Base-by-base conservation (phyloP, 164 flowering plant species). In the Vitis labrusca region DNA sequence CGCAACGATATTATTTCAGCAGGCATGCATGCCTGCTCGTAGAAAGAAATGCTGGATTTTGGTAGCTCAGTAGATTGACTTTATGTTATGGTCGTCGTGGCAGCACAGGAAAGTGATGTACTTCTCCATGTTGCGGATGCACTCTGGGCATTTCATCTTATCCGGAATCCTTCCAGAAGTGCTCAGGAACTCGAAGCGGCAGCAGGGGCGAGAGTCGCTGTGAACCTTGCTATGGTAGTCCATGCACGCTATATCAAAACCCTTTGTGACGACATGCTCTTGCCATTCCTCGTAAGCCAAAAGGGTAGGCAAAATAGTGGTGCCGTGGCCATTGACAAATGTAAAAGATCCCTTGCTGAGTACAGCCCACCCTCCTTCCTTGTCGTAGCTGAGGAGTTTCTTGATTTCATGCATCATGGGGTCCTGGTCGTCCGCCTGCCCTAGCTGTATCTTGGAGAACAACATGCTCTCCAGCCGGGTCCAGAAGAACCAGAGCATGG, bases 401-500 rank as follows among this genome's bases (percentile, higher is more conserved):
- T 74, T 74, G 74, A 83, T 69, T 30, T 73, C 77, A 13, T 68
- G 72, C 62, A 74, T 69, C 69, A 75, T 50, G 5, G 48, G 55
- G 54, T 83, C 81, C 23, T 65, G 65, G 12, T 76, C 83, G 55
- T 78, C 75, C 16, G 51, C 69, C 30, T 56, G 50, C 7, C 76
- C 76, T 1, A 61, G 75, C 58, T 79, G 86, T 12, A 81, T 74
- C 65, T 75, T 81, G 58, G 86, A 79, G 75, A 51, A 77, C 11
- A 79, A 59, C 86, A 83, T 81, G 81, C 77, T 74, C 60, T 83
- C 80, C 1, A 83, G 69, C 61, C 86, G 50, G 29, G 80, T 69
- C 86, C 86, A 83, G 66, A 83, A 83, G 78, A 72, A 75, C 83
- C 83, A 75, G 0, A 81, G 54, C 75, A 63, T 64, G 11, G 78